Percentiles rank a stretch among this genome's conserved stretches.
Evolutionary conservation across 257 asterid genomes (phyloP).

Genomic region (Solanum pimpinellifolium): DNA sequence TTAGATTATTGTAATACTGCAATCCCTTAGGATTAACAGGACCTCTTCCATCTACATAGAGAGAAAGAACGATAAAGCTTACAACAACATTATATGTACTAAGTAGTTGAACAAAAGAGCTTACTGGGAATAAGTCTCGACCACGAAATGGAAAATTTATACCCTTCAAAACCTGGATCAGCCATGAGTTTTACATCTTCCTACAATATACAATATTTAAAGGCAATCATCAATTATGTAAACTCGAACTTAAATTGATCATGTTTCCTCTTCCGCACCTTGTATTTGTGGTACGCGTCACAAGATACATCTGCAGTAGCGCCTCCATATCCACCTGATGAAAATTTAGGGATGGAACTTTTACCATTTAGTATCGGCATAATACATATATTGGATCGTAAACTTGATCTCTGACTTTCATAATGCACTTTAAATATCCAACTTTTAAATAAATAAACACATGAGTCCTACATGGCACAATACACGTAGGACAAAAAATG

Average conservation of each 20-base stretch:
- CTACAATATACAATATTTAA: neutral
- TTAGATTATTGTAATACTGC: constrained; percentile 22
- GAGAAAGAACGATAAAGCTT: neutral
- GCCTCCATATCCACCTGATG: neutral
- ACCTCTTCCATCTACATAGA: constrained; percentile 16
- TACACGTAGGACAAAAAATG: too few species aligned
- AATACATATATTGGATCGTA: too few species aligned
- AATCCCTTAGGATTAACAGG: constrained; percentile 6
- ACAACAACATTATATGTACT: neutral
- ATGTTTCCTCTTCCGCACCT: neutral
- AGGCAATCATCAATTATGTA: neutral
- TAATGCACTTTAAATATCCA: too few species aligned
- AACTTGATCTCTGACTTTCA: too few species aligned
- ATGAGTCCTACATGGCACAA: too few species aligned
- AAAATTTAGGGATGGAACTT: neutral
- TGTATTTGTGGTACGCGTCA: constrained; percentile 24
- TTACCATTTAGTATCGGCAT: neutral
- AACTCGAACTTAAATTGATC: neutral
- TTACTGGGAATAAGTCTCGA: constrained; percentile 21
- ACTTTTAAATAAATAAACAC: too few species aligned
- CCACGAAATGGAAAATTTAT: constrained; percentile 26
- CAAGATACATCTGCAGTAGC: constrained; percentile 16
- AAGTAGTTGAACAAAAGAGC: neutral
- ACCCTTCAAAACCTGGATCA: neutral
- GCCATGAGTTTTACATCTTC: constrained; percentile 16